These are phyloP conservation scores for Mycena indigotica DNA, from an alignment of 768 basidiomycete genomes.

Conservation along the genomic window DNA sequence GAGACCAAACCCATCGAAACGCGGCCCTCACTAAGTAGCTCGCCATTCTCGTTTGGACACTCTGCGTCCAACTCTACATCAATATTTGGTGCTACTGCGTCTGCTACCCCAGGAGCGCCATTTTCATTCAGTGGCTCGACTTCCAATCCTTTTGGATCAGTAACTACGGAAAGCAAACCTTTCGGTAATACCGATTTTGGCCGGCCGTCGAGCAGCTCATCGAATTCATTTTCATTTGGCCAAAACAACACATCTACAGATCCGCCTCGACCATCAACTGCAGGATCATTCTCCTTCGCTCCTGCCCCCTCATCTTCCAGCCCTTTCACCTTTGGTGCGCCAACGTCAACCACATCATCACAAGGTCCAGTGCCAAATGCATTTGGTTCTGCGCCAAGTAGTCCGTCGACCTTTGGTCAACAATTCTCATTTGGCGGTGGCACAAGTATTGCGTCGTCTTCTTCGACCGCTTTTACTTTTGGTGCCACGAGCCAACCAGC, in stretches of 20 bases:
- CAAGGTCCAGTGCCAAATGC: constrained; percentile 38
- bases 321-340: constrained; percentile 48
- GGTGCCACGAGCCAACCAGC: constrained; percentile 60
- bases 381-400: constrained; percentile 52
- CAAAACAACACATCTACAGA: constrained; percentile 41
- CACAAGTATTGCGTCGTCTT: constrained; percentile 36
- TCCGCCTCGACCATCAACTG: constrained; percentile 40
- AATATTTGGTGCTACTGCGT: constrained; percentile 32
- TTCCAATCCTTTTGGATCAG: constrained; percentile 52
- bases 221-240: constrained; percentile 49
- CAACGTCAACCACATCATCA: constrained; percentile 32
- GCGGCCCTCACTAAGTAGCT: constrained; percentile 39
- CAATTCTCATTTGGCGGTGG: constrained; percentile 53
- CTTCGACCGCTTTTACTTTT: constrained; percentile 47
- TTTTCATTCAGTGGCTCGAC: constrained; percentile 46
- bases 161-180: constrained; percentile 46
- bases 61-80: constrained; percentile 37
- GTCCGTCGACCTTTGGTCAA: constrained; percentile 60
- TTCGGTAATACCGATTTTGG: constrained; percentile 50
- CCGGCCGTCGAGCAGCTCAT: constrained; percentile 37
- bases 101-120: constrained; percentile 28
- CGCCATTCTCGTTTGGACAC: constrained; percentile 51
- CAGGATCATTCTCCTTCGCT: constrained; percentile 55
- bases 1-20: constrained; percentile 39
- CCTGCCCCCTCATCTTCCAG: constrained; percentile 40